Evolutionary conservation across 2,329 filamentous ascomycete species (phyloP), one percentile per base, ranked within the genome.

Genomic region (Didymella sp.): DNA sequence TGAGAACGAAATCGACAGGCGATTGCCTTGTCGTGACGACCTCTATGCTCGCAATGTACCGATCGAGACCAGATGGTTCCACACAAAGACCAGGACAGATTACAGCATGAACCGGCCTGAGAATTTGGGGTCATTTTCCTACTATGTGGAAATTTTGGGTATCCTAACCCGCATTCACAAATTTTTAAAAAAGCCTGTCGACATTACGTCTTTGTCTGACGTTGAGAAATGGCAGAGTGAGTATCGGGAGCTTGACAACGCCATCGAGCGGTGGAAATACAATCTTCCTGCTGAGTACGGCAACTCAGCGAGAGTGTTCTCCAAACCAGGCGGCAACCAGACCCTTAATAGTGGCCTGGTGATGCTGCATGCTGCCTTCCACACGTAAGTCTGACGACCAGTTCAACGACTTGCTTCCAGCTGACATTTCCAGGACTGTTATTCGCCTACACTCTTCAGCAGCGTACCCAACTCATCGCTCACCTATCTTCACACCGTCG

Each of bases 381-480:
- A 96, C 75, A 96, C 92, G 82, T 86, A 74, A 80, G 83, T 78
- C 35, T 8, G 33, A 9, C 31, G n/a, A 12, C n/a, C 6, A 27
- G 3, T 21, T 12, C 7, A 21, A 1, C 6, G 6, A 3, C 22
- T 12, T 7, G 27, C 19, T 28, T 8, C 2, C 9, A 31, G n/a
- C 54, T 75, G 45, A 80, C 47, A 13, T 8, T 22, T 19, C 25
- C 43, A 86, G 84, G 0, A 90, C 92, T 42, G 88, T 96, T 8
- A 96, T 97, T 66, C 87, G 93, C 31, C 83, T 96, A 22, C 92
- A 96, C 78, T 96, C 92, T 0, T 96, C 92, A 1, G 92, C 93
- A 6, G 93, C 92, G 2, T 97, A 96, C 74, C 93, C 93, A 3
- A 96, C 92, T 4, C 95, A 91, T 3, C 85, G 91, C 28, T 96